phyloP scores from a whole-genome alignment of 1,284 basidiomycete species.

The Cryptococcus deneoformans region DNA sequence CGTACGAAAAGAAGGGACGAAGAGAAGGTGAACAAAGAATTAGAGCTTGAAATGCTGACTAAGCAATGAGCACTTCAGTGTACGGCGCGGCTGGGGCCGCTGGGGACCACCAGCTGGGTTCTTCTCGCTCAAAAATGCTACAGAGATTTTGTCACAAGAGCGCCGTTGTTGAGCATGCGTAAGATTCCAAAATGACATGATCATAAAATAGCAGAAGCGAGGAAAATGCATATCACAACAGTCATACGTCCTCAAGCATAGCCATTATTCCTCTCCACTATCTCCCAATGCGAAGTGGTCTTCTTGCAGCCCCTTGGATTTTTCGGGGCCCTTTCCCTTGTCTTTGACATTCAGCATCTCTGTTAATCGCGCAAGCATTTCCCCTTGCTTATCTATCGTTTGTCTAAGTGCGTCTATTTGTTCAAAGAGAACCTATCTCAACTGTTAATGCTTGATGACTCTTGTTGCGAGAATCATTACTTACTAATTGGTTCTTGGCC shows the following conservation, averaged over 20 bases:
- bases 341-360: constrained; percentile 10
- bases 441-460: neutral
- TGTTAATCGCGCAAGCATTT: constrained; percentile 30
- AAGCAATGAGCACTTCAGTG: neutral
- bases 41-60: neutral
- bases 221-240: too few species aligned
- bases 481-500: constrained; percentile 48
- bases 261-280: constrained; percentile 18
- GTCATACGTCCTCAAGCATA: neutral
- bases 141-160: too few species aligned
- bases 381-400: constrained; percentile 43
- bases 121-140: too few species aligned
- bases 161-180: too few species aligned
- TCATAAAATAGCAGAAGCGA: too few species aligned
- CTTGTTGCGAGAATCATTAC: constrained; percentile 2
- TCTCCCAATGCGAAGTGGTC: constrained; percentile 20
- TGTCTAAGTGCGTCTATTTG: constrained; percentile 44
- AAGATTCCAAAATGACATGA: too few species aligned
- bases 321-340: neutral
- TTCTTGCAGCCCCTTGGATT: neutral
- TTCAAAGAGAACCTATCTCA: constrained; percentile 39
- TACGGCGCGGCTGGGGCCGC: too few species aligned
- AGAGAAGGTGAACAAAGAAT: neutral
- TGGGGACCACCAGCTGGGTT: too few species aligned
- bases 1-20: neutral